Base-by-base conservation (phyloP, 2,329 filamentous ascomycete species). In the Furcasterigmium furcatum region DNA sequence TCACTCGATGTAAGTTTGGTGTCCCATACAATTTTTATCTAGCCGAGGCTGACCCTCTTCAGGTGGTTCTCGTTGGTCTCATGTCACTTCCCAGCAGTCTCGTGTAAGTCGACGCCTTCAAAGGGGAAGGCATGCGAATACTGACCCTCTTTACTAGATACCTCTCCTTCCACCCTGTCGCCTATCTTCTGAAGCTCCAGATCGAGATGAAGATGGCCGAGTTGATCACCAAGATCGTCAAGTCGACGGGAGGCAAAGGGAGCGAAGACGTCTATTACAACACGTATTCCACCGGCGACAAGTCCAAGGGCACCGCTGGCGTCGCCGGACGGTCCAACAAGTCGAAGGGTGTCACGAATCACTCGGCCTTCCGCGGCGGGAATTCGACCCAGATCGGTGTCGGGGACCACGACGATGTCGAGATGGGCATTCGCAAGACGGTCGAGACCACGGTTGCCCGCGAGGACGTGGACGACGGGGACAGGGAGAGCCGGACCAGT, bases 131-230 rank as follows among this genome's bases (percentile, higher is more conserved):
- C n/a, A n/a, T n/a, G n/a, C n/a, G n/a, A n/a, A n/a, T n/a, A n/a
- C n/a, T n/a, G n/a, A n/a, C n/a, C n/a, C n/a, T n/a, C n/a, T n/a
- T n/a, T n/a, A 53, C 7, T 27, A 58, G 56, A 9, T 75, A 76
- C 49, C 70, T 76, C 49, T 72, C 75, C 52, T 74, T 78, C 51
- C 73, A 77, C 43, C 74, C 74, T 0, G 58, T 77, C 3, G 73
- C 72, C 13, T 78, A 77, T 52, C 65, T 72, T 10, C 71, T 76
- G 35, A 78, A 78, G 44, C 64, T 78, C 34, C 71, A 78, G 51
- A 77, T 78, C 52, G 74, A 78, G 54, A 71, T 78, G 67, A 68
- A 68, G 5, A 77, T 78, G 73, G 73, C 74, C 46, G 70, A 71
- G 38, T 67, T 78, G 13, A 77, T 78, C 50, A 67, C 58, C 27